Base-by-base conservation (phyloP, 345 rosid genomes). In the Pistacia atlantica region DNA sequence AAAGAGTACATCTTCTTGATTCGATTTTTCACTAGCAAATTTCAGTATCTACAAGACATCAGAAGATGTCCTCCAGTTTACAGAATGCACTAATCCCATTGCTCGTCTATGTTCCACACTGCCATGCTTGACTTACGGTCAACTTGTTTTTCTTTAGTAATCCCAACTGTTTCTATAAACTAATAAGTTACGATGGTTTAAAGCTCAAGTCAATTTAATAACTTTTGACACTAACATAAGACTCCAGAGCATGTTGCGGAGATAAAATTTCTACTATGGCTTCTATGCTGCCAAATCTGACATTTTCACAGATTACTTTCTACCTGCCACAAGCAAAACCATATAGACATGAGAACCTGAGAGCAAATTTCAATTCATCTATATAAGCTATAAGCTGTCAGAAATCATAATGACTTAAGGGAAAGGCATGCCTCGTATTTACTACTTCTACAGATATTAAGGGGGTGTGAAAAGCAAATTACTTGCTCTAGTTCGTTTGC, bases 281-380 rank as follows among this genome's bases (percentile, higher is more conserved):
- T 62, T 49, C 49, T 14, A 16, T 25, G 60, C 48, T 18, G 5
- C 22, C 16, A 45, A 60, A 74, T 48, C 61, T 60, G 56, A 49
- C 58, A 14, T 14, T 72, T 2, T 5, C 67, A 45, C 25, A 13
- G 25, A 22, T 56, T 72, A 59, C 14, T 20, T 72, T 45, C 31
- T 72, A 46, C 76, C 76, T 73, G 76, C 58, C 25, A 28, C 46
- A 69, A 60, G 6, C 56, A 60, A 16, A 1, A 71, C 42, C 8
- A 60, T 4, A 46, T 12, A 11, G 38, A 48, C 5, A 4, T 60
- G 42, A 72, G 57, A 25, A 25, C 56, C 67, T 13, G 18, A 42
- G 4, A 54, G 12, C 9, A 5, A 13, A 54, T 18, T 14, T 49
- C 16, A 11, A 0, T 11, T 52, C 5, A 52, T 52, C 57, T 13